Evolutionary conservation across 306 rosid species (phyloP).

Genomic region (Vicia villosa): DNA sequence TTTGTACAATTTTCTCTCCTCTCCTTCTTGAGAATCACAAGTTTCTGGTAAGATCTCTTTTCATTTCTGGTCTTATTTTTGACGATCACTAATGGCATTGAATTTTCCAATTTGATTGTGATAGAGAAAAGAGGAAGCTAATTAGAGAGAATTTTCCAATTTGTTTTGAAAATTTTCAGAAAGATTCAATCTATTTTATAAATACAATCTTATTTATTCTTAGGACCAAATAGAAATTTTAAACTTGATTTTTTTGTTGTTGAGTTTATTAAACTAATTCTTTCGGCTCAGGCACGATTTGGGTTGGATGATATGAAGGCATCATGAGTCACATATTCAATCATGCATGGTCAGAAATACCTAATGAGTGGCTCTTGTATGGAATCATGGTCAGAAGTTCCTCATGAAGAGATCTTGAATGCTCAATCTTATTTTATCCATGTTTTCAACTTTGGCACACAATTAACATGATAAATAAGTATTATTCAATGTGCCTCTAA

Average conservation of each 20-base stretch:
- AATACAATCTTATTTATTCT: no score
- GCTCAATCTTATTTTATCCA: background rate
- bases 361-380: slow-evolving; percentile 25
- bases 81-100: background rate
- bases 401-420: slow-evolving; percentile 8
- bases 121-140: no score
- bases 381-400: slow-evolving; percentile 21
- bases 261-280: slow-evolving; percentile 1
- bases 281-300: slow-evolving; percentile 63
- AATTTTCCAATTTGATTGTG: no score
- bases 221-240: no score
- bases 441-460: slow-evolving; percentile 6
- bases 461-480: slow-evolving; percentile 23
- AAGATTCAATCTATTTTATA: no score
- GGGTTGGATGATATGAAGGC: slow-evolving; percentile 92
- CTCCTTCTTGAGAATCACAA: slow-evolving; percentile 87
- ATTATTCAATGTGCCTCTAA: slow-evolving; percentile 8
- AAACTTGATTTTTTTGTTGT: background rate
- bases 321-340: slow-evolving; percentile 36
- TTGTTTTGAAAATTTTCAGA: no score
- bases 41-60: slow-evolving; percentile 74
- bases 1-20: slow-evolving; percentile 70
- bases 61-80: slow-evolving; percentile 21
- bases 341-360: slow-evolving; percentile 28
- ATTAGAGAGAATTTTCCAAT: no score